These are phyloP conservation scores for Claviceps monticola DNA, from an alignment of 2,329 filamentous ascomycete genomes.

Conservation along the genomic window DNA sequence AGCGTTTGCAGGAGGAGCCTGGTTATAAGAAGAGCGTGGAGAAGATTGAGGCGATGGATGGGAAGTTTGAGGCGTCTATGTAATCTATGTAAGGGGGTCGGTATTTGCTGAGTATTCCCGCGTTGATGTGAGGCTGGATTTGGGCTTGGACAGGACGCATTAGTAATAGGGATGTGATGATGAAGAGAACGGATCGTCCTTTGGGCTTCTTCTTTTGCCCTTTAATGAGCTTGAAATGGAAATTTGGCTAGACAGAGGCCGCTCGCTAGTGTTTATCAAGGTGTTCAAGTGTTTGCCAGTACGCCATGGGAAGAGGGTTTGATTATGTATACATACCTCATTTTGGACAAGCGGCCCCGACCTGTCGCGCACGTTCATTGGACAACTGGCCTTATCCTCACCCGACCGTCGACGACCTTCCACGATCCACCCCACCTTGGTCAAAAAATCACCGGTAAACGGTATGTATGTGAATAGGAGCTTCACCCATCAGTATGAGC, in stretches of 20 bases:
- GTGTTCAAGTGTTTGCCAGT: too few relatives aligned
- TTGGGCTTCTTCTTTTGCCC: too few relatives aligned
- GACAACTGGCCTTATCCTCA: background rate
- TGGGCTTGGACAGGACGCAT: background rate
- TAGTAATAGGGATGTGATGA: background rate
- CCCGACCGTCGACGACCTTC: background rate
- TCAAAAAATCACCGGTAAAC: background rate
- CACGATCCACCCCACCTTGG: background rate
- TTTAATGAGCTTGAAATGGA: too few relatives aligned
- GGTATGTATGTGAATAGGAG: too few relatives aligned
- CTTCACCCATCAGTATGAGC: too few relatives aligned
- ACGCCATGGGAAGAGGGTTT: background rate
- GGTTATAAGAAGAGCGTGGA: conserved; percentile 34
- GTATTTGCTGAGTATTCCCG: background rate
- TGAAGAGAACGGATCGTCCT: background rate
- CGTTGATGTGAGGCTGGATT: background rate
- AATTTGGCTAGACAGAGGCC: too few relatives aligned
- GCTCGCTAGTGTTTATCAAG: too few relatives aligned
- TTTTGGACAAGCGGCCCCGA: background rate
- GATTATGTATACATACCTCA: background rate
- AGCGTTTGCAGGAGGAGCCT: conserved; percentile 28
- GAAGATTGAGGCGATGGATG: conserved; percentile 37
- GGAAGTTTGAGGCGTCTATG: conserved; percentile 15
- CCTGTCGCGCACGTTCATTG: background rate
- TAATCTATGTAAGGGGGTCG: conserved; percentile 6